Evolutionary conservation across 192 early-diverging fungal species (phyloP), one percentile per base, ranked within the genome.

Genomic region (Coemansia sp.): DNA sequence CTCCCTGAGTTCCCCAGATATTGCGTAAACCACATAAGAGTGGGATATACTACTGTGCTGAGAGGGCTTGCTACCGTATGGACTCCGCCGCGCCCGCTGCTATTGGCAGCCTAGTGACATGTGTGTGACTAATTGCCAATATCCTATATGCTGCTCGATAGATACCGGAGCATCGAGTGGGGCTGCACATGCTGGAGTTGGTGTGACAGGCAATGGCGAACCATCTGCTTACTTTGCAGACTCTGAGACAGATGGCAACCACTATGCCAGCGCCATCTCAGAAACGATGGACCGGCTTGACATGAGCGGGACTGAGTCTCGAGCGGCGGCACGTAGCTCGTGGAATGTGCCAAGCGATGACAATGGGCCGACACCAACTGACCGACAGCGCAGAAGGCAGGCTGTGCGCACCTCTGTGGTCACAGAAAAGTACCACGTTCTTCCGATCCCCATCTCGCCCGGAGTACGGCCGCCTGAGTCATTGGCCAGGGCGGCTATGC

Each of bases 321-420:
- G 56, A 28, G 63, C 39, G n/a, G 67, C 64, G 8, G 65, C 68
- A 3, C 57, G 61, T 3, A 63, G 61, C 35, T 81, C 78, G 12
- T 81, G 78, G 78, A 72, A 75, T 50, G 9, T 50, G 25, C 56
- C 66, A 16, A 76, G 73, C 48, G 78, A 76, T 42, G 73, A 48
- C 41, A 39, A 55, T 3, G 38, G 38, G 8, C 3, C 45, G 14
- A 59, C 37, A 11, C n/a, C 35, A n/a, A 60, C 52, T 20, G 69
- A 72, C 18, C 73, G 78, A 25, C 78, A 75, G 60, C 37, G 66
- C 34, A 65, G 38, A 74, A 59, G 78, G 8, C 78, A 70, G 55
- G 78, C 52, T 37, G 48, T 80, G 43, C 64, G 52, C n/a, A 47
- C 70, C 11, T 56, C 66, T 3, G 62, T 62, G 11, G 60, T 67